Conservation (phyloP, 352 stramenopile genomes). For the Phytophthora colocasiae region DNA sequence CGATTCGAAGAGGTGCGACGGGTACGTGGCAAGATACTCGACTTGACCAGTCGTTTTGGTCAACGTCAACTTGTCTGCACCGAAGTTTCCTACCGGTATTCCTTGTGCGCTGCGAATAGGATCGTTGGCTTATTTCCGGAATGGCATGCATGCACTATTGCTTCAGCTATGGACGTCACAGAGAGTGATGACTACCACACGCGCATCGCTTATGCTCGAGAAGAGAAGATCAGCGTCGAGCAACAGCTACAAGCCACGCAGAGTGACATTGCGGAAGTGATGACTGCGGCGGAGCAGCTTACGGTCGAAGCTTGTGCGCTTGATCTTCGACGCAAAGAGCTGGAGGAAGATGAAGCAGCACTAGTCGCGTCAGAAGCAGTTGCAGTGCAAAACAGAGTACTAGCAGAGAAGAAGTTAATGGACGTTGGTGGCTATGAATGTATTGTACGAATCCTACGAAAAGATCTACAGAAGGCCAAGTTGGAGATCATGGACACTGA, state of each 20-base stretch:
- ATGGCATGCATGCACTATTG: slow-evolving; percentile 1
- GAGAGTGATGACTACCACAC: slow-evolving; percentile 46
- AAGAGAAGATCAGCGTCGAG: slow-evolving; percentile 43
- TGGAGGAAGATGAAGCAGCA: slow-evolving; percentile 65
- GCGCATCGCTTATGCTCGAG: slow-evolving; percentile 49
- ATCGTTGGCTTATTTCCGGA: slow-evolving; percentile 3
- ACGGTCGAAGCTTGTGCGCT: slow-evolving; percentile 58
- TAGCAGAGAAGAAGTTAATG: slow-evolving; percentile 66
- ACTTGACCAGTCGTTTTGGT: slow-evolving; percentile 1
- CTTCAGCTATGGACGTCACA: slow-evolving; percentile 34
- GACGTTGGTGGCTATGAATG: slow-evolving; percentile 72
- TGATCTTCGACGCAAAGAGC: slow-evolving; percentile 61
- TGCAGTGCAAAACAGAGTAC: slow-evolving; percentile 60
- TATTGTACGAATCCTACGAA: slow-evolving; percentile 61
- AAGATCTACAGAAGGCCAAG: slow-evolving; percentile 58
- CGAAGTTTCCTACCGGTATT: neutral
- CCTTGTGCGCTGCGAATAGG: neutral
- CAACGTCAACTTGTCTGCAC: slow-evolving; percentile 7
- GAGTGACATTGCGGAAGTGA: slow-evolving; percentile 44
- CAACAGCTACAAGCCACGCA: slow-evolving; percentile 46
- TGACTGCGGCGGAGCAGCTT: slow-evolving; percentile 56
- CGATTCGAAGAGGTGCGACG: slow-evolving; percentile 25
- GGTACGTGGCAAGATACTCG: slow-evolving; percentile 23
- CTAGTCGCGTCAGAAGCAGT: slow-evolving; percentile 53
- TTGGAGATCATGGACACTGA: slow-evolving; percentile 58